A percentile compares a stretch with the other conserved stretches of the same genome.
Evolutionary conservation across 176 grass and related monocot genomes (phyloP).

Genomic region (Melocanna baccifera): DNA sequence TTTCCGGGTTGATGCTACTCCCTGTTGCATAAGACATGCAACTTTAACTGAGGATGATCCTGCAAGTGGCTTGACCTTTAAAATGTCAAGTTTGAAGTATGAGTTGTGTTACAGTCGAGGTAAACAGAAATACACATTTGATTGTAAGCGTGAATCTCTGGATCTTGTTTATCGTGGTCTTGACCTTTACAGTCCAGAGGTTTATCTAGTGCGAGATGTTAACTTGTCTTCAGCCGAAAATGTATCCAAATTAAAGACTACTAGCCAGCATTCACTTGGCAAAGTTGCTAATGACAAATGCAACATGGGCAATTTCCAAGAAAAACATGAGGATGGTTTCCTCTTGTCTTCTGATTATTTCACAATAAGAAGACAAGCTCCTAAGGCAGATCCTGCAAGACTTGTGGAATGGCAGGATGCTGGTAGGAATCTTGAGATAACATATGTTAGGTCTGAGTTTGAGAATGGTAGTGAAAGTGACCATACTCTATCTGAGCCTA

Average conservation of each 20-base stretch:
- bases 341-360: conserved; percentile 94
- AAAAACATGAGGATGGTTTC: conserved; percentile 84
- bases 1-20: conserved; percentile 90
- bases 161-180: conserved; percentile 99
- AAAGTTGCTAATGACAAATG: conserved; percentile 45
- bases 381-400: conserved; percentile 78
- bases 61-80: conserved; percentile 88
- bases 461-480: conserved; percentile 98
- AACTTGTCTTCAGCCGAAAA: conserved; percentile 51
- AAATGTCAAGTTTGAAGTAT: conserved; percentile 98
- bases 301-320: conserved; percentile 55
- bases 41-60: conserved; percentile 92
- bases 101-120: conserved; percentile 95
- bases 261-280: conserved; percentile 27
- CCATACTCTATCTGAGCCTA: conserved; percentile 80
- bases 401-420: conserved; percentile 86
- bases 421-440: conserved; percentile 89
- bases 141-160: conserved; percentile 83
- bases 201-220: conserved; percentile 69
- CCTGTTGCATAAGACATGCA: conserved; percentile 86
- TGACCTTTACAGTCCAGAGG: conserved; percentile 77
- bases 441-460: conserved; percentile 95
- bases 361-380: conserved; percentile 91
- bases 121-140: conserved; percentile 96
- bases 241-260: conserved; percentile 40